Evolutionary conservation across 257 asterid species (phyloP).

Genomic region (Leonotis leonurus): DNA sequence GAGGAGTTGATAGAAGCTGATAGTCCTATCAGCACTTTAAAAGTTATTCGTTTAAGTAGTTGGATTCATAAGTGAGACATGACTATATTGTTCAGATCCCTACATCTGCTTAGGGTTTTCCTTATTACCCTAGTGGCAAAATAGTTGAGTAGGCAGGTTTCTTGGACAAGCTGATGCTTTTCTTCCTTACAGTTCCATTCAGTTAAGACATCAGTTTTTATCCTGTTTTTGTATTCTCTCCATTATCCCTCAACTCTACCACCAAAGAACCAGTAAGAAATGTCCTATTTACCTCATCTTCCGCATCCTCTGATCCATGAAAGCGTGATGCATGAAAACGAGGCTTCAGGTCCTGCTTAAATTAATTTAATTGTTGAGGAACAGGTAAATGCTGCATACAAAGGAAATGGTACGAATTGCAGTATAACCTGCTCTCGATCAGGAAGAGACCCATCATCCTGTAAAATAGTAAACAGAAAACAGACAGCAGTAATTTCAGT

Average conservation of each 20-base stretch:
- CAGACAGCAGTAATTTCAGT: constrained; percentile 8
- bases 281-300: constrained; percentile 60
- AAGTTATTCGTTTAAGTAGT: too few species aligned
- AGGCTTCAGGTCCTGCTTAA: constrained; percentile 96
- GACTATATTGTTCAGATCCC: too few species aligned
- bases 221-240: neutral
- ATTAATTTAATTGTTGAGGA: constrained; percentile 17
- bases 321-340: constrained; percentile 96
- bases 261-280: neutral
- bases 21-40: too few species aligned
- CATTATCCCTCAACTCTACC: neutral
- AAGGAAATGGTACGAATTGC: constrained; percentile 10
- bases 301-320: constrained; percentile 90
- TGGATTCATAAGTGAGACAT: too few species aligned
- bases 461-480: constrained; percentile 27
- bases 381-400: neutral
- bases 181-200: neutral
- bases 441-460: constrained; percentile 98
- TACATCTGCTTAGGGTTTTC: neutral
- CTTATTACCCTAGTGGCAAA: too few species aligned
- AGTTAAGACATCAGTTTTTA: neutral
- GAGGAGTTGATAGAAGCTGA: too few species aligned
- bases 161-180: neutral
- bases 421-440: constrained; percentile 87
- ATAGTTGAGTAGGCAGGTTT: neutral